Conservation (phyloP, 192 early-diverging fungal species). For the Coemansia sp. region DNA sequence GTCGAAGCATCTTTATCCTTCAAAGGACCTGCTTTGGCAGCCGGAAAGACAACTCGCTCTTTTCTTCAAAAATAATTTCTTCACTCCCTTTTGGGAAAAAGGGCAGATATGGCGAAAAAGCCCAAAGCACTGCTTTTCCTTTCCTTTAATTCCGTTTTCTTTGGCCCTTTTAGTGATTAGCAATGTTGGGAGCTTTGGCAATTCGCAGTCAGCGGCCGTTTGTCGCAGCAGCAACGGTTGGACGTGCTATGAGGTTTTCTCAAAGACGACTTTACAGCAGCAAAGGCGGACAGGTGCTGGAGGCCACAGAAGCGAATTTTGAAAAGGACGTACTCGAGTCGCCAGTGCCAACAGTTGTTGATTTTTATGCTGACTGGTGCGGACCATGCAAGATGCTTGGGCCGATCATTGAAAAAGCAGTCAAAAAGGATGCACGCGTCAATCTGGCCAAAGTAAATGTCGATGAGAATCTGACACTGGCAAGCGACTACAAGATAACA, state of each 20-base stretch:
- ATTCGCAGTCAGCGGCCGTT: not conserved
- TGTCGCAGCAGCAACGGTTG: not conserved
- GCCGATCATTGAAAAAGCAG: slow-evolving; percentile 66
- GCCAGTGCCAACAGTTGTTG: slow-evolving; percentile 71
- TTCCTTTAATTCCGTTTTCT: not conserved
- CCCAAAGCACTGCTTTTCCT: not conserved
- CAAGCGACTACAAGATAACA: slow-evolving; percentile 65
- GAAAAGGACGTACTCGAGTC: slow-evolving; percentile 59
- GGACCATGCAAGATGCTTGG: slow-evolving; percentile 77
- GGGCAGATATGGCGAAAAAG: too few relatives aligned
- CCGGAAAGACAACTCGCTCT: not conserved
- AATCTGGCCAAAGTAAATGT: slow-evolving; percentile 77
- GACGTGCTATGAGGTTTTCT: not conserved
- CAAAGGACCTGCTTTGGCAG: not conserved
- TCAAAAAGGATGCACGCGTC: slow-evolving; percentile 63
- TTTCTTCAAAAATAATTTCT: too few relatives aligned
- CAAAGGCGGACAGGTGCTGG: slow-evolving; percentile 24
- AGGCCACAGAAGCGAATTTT: slow-evolving; percentile 63
- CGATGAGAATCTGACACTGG: slow-evolving; percentile 64
- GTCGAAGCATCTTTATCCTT: not conserved
- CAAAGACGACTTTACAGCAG: slow-evolving; percentile 5
- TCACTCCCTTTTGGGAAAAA: too few relatives aligned
- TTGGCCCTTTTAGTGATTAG: too few relatives aligned
- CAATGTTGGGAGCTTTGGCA: not conserved
- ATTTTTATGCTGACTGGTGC: slow-evolving; percentile 80